These are phyloP conservation scores for Phoma sp. DNA, from an alignment of 2,329 filamentous ascomycete genomes.

Conservation along the genomic window DNA sequence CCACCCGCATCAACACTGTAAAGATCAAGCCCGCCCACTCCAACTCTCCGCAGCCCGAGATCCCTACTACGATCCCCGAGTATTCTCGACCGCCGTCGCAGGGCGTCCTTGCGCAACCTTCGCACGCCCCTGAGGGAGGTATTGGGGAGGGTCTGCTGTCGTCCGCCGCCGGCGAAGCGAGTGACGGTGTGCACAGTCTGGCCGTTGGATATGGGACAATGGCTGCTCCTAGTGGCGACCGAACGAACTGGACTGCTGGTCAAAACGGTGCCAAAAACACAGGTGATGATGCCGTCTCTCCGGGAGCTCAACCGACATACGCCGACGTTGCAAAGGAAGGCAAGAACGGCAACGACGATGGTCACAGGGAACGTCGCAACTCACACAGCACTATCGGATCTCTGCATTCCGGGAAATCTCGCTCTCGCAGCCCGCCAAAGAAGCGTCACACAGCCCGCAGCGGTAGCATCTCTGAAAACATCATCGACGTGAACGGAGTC, in stretches of 20 bases:
- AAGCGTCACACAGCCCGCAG: conserved; percentile 65
- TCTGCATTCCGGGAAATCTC: conserved; percentile 33
- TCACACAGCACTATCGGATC: conserved; percentile 46
- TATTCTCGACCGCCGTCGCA: conserved; percentile 39
- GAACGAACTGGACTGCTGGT: conserved; percentile 39
- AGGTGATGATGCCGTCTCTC: conserved; percentile 33
- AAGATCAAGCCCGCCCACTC: conserved; percentile 68
- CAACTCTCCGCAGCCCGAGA: conserved; percentile 68
- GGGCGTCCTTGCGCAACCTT: conserved; percentile 22
- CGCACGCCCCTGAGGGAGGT: conserved; percentile 56
- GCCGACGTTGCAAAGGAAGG: conserved; percentile 19
- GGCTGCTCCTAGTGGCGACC: conserved; percentile 31
- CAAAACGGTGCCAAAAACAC: conserved; percentile 20
- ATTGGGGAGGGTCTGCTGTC: conserved; percentile 61
- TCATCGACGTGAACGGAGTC: conserved; percentile 75
- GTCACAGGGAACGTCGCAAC: conserved; percentile 21
- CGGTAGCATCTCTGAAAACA: conserved; percentile 79
- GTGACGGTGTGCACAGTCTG: conserved; percentile 70
- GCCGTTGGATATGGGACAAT: conserved; percentile 54
- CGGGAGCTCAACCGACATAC: conserved; percentile 17
- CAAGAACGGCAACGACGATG: conserved; percentile 19
- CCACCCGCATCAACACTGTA: conserved; percentile 67
- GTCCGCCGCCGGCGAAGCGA: conserved; percentile 63
- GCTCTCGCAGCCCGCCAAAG: conserved; percentile 33
- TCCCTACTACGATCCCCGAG: conserved; percentile 52